phyloP scores from a whole-genome alignment of 352 stramenopile genomes.

The Hyaloperonospora arabidopsidis region DNA sequence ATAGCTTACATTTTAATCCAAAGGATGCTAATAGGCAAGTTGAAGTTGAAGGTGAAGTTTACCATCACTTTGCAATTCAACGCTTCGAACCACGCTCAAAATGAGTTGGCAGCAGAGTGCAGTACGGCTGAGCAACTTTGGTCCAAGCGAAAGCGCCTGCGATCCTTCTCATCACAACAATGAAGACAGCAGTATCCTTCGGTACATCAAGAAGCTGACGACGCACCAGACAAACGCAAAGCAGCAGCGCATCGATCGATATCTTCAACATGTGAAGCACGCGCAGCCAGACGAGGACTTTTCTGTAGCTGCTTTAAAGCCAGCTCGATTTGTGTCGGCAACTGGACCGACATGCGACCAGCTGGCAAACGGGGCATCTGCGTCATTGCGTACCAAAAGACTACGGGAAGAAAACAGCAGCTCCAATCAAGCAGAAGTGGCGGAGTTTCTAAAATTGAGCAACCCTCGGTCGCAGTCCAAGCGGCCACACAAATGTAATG shows the following conservation, averaged over 20 bases:
- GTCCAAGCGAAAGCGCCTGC: neutral
- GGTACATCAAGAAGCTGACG: constrained; percentile 44
- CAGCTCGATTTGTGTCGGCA: neutral
- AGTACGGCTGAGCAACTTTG: constrained; percentile 2
- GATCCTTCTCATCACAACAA: neutral
- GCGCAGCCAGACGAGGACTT: constrained; percentile 1
- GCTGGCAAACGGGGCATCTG: no score
- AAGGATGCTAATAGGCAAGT: constrained; percentile 12
- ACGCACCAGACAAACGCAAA: constrained; percentile 37
- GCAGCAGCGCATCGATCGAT: constrained; percentile 38
- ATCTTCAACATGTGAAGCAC: constrained; percentile 26
- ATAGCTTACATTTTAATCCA: neutral
- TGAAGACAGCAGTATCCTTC: constrained; percentile 34
- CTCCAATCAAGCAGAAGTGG: neutral
- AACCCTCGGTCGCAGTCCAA: constrained; percentile 3
- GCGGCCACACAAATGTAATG: constrained; percentile 6
- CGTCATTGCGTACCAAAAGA: no score
- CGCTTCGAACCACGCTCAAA: constrained; percentile 1
- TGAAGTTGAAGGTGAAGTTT: constrained; percentile 34
- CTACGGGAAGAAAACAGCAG: no score
- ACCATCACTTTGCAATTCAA: constrained; percentile 42
- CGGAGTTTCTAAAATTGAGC: neutral
- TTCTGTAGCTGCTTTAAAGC: neutral
- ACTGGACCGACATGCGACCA: neutral
- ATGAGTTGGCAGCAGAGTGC: constrained; percentile 17